These are phyloP conservation scores for Drechslerella coelobrocha DNA, from an alignment of 2,329 filamentous ascomycete species.

Conservation along the genomic window DNA sequence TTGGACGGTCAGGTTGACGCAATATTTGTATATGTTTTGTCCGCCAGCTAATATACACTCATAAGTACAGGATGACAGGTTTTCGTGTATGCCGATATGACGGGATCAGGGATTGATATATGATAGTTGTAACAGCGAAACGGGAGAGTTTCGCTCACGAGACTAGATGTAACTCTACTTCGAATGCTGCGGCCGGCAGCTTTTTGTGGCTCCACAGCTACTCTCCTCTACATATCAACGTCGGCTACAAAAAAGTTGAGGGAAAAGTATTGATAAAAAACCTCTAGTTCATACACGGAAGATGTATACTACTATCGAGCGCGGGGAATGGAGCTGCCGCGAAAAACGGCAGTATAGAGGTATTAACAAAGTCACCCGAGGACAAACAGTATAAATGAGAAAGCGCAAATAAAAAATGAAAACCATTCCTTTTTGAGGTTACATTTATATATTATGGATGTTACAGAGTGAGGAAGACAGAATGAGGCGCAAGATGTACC, in stretches of 20 bases:
- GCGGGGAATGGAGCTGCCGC: constrained; percentile 3
- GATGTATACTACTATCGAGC: constrained; percentile 34
- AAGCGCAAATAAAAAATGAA: constrained; percentile 11
- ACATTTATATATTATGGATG: constrained; percentile 44
- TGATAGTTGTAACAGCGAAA: too few relatives aligned
- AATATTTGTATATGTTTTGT: too few relatives aligned
- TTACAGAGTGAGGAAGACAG: constrained; percentile 43
- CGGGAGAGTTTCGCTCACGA: too few relatives aligned
- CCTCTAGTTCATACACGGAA: constrained; percentile 45
- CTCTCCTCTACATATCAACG: not conserved
- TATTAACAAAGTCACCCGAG: constrained; percentile 22
- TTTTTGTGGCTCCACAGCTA: not conserved
- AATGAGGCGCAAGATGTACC: constrained; percentile 33
- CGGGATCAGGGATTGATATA: too few relatives aligned
- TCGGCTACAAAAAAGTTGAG: constrained; percentile 12
- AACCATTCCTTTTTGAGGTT: constrained; percentile 23
- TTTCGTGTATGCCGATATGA: too few relatives aligned
- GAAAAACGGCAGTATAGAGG: constrained; percentile 10
- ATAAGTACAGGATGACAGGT: too few relatives aligned
- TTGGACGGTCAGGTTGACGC: too few relatives aligned
- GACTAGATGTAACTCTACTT: too few relatives aligned
- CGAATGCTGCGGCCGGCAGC: too few relatives aligned
- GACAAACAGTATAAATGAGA: constrained; percentile 6
- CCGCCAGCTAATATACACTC: too few relatives aligned
- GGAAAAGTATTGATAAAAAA: constrained; percentile 46